Evolutionary conservation across 108 stramenopile species (phyloP), one percentile per base, ranked within the genome.

Genomic region (Bacterosira constricta): DNA sequence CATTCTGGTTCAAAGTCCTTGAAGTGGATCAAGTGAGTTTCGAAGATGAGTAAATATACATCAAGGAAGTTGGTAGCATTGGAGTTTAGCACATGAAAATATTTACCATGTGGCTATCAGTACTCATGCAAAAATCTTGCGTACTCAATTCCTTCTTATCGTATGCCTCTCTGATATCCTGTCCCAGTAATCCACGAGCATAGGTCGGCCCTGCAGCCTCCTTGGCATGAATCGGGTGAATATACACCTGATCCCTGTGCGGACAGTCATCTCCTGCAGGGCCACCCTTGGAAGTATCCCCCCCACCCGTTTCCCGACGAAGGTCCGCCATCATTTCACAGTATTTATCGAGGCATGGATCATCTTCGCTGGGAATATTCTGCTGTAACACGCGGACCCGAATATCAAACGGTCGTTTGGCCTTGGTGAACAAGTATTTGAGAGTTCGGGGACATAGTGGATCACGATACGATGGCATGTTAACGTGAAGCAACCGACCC

Each of bases 71-170:
- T n/a, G n/a, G n/a, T n/a, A n/a, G n/a, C n/a, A n/a, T n/a, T n/a
- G n/a, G n/a, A n/a, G n/a, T n/a, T n/a, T n/a, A n/a, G n/a, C n/a
- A n/a, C n/a, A n/a, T n/a, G n/a, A n/a, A n/a, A n/a, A n/a, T n/a
- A n/a, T n/a, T n/a, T n/a, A n/a, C n/a, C 86, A 84, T 87, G 83
- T 96, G 93, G 44, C 72, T 60, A 75, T 97, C 96, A 15, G 83
- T 94, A 68, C 89, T 83, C 89, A 98, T 85, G 78, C 95, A 98
- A 80, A 88, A 97, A 77, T 97, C 88, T 75, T 91, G 71, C 47
- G 85, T 51, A 73, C 81, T 36, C 63, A 89, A 88, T 59, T 75
- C 41, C 45, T 61, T 66, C 32, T 75, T 39, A 18, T 35, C 46
- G 45, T 73, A 71, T 10, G 77, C 77, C 13, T 38, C 38, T 18